Base-by-base conservation (phyloP, 208 protist genomes). In the Trypanosoma platydactyli region DNA sequence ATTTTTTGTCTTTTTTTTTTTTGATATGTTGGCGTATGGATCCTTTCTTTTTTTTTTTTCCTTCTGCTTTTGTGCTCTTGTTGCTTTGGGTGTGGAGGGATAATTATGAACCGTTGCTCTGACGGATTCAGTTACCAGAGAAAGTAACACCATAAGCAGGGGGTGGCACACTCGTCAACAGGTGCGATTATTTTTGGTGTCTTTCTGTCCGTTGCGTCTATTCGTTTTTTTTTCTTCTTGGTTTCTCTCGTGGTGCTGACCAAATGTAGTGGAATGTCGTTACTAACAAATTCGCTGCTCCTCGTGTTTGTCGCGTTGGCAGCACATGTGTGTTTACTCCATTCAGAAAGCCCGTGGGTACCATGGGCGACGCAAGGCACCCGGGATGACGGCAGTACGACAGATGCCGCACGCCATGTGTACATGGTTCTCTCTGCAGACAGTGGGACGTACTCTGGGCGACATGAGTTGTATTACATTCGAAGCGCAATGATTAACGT, bases 351-450 rank as follows among this genome's bases (percentile, higher is more conserved):
- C 9, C 9, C 6, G 44, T 48, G 4, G 6, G 3, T 16, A 5
- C 44, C 44, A 22, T 4, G 13, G 13, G 44, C n/a, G 44, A 22
- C 2, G 13, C 44, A 48, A 48, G 33, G 9, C 33, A 38, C 3
- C 9, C 33, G 5, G 33, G 33, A 38, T 3, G 33, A 38, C 3
- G 33, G 3, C 33, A 9, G 44, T 12, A 44, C 29, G 16, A 13
- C 54, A 24, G 16, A 27, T 20, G 6, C 27, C 29, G 16, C 29
- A 1, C 41, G 50, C 25, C 51, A 29, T 5, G 77, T 79, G 25
- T 66, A 82, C 49, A 71, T 88, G n/a, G 72, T 89, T 46, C 42
- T 89, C n/a, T 73, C 71, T 20, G 79, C 77, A 0, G 83, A 89
- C 65, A 80, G 81, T 46, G 83, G 77, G 42, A 84, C 71, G 46